Conservation (phyloP, 73 alveolate species). For the Effrenium voratum region DNA sequence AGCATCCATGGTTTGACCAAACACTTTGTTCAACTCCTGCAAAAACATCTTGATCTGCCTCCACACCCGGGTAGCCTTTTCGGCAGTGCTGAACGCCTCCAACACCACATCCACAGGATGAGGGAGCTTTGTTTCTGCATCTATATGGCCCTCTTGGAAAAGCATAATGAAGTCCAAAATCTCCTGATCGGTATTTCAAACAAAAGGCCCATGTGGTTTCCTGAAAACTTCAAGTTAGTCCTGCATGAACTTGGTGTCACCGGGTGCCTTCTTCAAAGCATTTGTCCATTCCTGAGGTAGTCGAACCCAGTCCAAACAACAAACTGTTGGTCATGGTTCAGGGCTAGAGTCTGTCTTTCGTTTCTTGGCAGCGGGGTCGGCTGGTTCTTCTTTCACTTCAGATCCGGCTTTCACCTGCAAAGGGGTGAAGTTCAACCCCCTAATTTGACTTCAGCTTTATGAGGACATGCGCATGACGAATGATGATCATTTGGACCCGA, state of each 20-base stretch:
- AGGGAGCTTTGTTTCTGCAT: not conserved
- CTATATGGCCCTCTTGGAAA: not conserved
- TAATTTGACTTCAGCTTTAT: not conserved
- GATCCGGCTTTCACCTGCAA: no score
- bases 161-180: not conserved
- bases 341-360: constrained; percentile 1
- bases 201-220: not conserved
- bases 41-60: not conserved
- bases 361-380: not conserved
- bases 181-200: not conserved
- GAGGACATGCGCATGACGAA: not conserved
- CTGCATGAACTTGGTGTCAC: not conserved
- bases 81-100: constrained; percentile 5
- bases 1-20: not conserved
- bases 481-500: no score
- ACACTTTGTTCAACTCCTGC: constrained; percentile 9
- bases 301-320: no score
- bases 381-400: not conserved
- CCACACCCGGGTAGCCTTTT: not conserved
- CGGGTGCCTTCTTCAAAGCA: not conserved
- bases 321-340: no score
- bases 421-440: no score
- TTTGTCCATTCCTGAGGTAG: not conserved
- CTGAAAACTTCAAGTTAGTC: not conserved
- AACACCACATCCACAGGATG: constrained; percentile 19